Base-by-base conservation (phyloP, 495 filamentous ascomycete genomes). In the Bryoglossum gracile region DNA sequence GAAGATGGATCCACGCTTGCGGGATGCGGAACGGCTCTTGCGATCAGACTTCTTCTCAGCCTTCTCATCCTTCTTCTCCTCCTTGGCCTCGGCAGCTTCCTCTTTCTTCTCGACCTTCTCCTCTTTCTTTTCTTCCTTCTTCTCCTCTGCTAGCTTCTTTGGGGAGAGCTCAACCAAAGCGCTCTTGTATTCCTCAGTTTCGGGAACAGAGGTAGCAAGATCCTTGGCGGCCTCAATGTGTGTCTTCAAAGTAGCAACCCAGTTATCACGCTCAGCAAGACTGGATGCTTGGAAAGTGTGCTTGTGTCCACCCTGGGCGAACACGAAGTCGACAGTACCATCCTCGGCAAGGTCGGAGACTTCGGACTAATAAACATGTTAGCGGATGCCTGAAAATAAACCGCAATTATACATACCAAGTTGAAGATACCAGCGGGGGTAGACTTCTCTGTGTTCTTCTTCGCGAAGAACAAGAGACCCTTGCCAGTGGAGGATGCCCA, bases 401-500 rank as follows among this genome's bases (percentile, higher is more conserved):
- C 13, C 16, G 17, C 19, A n/a, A 6, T 19, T 33, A 21, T 18
- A 46, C 84, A 58, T 75, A 95, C 89, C 57, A 96, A 64, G 63
- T 90, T 89, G 66, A 95, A 79, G 55, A 89, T 84, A 46, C 87
- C 85, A 51, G 80, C 74, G 25, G 90, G 90, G 39, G 74, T 78
- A 37, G 72, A 70, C 80, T 91, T 95, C 65, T 90, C 81, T 13
- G 24, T 48, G 46, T 81, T 78, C 58, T 84, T 78, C 83, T 96
- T 96, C 66, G 81, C 80, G 68, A 87, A 88, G 75, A 92, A 94
- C 26, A 96, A 71, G 5, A 98, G 83, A 67, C 92, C 92, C 77
- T 94, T 95, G 61, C 92, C 90, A 50, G 92, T 97, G 71, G 94
- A 80, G 52, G 75, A 81, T 46, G 90, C 87, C 84, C 94, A 94